Evolutionary conservation across 495 filamentous ascomycete genomes (phyloP).

Genomic region (Pyrenula massariospora): DNA sequence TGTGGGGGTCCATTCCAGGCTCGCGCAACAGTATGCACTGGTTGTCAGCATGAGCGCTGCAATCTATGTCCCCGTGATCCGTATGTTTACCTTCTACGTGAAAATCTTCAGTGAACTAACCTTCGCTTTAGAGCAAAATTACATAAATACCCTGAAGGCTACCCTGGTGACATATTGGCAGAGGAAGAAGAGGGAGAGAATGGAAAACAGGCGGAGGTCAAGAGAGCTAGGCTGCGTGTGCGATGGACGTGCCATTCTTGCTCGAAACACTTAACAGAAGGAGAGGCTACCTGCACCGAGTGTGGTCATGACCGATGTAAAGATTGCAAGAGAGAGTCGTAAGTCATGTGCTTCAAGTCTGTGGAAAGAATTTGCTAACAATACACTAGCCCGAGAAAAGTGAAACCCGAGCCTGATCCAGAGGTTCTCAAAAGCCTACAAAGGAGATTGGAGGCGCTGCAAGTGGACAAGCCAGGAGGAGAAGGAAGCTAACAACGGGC

Average conservation of each 20-base stretch:
- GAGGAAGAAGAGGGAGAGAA: conserved; percentile 12
- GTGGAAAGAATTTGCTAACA: conserved; percentile 29
- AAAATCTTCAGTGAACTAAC: conserved; percentile 4
- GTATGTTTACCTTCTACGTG: conserved; percentile 35
- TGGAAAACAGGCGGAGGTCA: conserved; percentile 21
- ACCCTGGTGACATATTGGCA: conserved; percentile 56
- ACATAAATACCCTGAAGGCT: conserved; percentile 65
- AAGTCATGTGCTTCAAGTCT: conserved; percentile 13
- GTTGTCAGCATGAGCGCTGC: conserved; percentile 69
- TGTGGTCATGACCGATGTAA: conserved; percentile 47
- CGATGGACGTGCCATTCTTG: conserved; percentile 58
- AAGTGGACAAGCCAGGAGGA: neutral
- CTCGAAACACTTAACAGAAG: conserved; percentile 36
- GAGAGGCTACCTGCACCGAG: conserved; percentile 37
- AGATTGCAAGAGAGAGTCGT: conserved; percentile 39
- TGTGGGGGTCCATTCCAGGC: conserved; percentile 54
- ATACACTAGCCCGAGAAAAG: conserved; percentile 37
- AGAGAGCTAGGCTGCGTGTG: conserved; percentile 30
- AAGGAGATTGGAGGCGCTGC: conserved; percentile 38
- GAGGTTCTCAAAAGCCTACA: conserved; percentile 50
- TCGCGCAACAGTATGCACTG: conserved; percentile 49
- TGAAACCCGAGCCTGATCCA: conserved; percentile 52
- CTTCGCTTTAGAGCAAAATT: conserved; percentile 49
- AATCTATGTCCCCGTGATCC: conserved; percentile 71
- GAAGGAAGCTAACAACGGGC: neutral